Evolutionary conservation across 2,329 filamentous ascomycete species (phyloP).

Genomic region (Alternaria rosae): DNA sequence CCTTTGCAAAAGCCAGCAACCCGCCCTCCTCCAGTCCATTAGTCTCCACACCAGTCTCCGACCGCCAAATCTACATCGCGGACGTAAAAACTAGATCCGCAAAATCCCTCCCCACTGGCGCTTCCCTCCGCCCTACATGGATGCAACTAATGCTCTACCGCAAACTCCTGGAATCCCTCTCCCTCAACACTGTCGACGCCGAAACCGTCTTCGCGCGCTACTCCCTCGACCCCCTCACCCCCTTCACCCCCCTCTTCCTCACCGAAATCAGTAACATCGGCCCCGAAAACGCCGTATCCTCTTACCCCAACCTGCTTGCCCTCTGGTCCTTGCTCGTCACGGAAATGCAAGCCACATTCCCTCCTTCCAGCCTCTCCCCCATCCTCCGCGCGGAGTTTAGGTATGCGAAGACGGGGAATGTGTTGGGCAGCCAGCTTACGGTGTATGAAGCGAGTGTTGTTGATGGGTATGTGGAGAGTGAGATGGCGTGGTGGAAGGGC

Average conservation of each 20-base stretch:
- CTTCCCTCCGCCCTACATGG: conserved; percentile 75
- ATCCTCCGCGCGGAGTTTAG: conserved; percentile 67
- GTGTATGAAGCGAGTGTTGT: conserved; percentile 71
- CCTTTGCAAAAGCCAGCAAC: conserved; percentile 25
- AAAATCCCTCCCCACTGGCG: conserved; percentile 68
- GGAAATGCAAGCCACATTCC: conserved; percentile 61
- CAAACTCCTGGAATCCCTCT: conserved; percentile 79
- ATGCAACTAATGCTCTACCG: conserved; percentile 93
- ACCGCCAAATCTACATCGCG: conserved; percentile 71
- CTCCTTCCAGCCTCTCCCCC: conserved; percentile 58
- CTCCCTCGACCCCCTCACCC: conserved; percentile 66
- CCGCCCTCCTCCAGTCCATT: background rate
- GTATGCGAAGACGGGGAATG: conserved; percentile 53
- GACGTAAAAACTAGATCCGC: conserved; percentile 87
- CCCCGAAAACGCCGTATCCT: conserved; percentile 56
- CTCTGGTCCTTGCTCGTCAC: conserved; percentile 71
- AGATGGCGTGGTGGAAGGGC: conserved; percentile 90
- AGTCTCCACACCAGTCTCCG: background rate
- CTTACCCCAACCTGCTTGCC: conserved; percentile 65
- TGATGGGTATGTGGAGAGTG: conserved; percentile 69
- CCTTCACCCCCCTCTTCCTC: conserved; percentile 82
- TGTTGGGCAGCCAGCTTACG: conserved; percentile 68
- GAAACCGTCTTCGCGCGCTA: conserved; percentile 75
- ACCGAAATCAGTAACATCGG: conserved; percentile 73
- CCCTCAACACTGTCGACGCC: conserved; percentile 74